phyloP scores from a whole-genome alignment of 805 yeast species.

The Starmera dryadoides region DNA sequence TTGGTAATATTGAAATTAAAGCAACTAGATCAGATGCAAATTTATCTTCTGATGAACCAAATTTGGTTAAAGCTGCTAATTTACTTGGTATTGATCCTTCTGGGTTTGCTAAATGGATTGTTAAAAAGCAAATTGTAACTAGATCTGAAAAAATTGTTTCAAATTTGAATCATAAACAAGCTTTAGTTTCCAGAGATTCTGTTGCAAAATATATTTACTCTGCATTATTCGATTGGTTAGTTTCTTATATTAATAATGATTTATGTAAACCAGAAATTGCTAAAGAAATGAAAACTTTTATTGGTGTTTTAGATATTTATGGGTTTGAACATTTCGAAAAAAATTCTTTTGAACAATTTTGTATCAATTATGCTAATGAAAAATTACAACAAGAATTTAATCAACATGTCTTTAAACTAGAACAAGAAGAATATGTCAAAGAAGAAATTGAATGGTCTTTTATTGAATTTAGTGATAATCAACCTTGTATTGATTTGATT shows the following conservation, averaged over 20 bases:
- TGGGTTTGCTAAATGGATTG: slow-evolving; percentile 81
- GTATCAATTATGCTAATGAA: slow-evolving; percentile 95
- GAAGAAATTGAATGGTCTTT: slow-evolving; percentile 96
- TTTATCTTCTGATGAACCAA: slow-evolving; percentile 81
- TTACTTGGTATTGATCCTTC: slow-evolving; percentile 72
- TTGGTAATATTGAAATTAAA: slow-evolving; percentile 85
- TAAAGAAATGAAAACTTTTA: slow-evolving; percentile 57
- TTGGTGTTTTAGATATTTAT: slow-evolving; percentile 95
- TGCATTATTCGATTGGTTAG: slow-evolving; percentile 93
- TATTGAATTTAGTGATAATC: slow-evolving; percentile 92
- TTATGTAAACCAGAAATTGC: slow-evolving; percentile 70
- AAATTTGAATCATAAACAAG: slow-evolving; percentile 75
- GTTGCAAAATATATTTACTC: slow-evolving; percentile 92
- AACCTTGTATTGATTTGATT: slow-evolving; percentile 90
- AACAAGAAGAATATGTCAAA: slow-evolving; percentile 88
- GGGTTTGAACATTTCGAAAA: slow-evolving; percentile 95
- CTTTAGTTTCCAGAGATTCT: slow-evolving; percentile 91
- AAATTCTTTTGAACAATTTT: slow-evolving; percentile 94
- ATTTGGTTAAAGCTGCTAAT: slow-evolving; percentile 73
- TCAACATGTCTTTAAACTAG: slow-evolving; percentile 94
- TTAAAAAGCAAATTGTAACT: slow-evolving; percentile 87
- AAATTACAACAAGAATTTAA: slow-evolving; percentile 95
- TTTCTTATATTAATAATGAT: slow-evolving; percentile 72
- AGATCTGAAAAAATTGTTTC: slow-evolving; percentile 87
- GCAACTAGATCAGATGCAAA: slow-evolving; percentile 82